Conservation (phyloP, 176 grass and related monocot species). For the Oropetium thomaeum region DNA sequence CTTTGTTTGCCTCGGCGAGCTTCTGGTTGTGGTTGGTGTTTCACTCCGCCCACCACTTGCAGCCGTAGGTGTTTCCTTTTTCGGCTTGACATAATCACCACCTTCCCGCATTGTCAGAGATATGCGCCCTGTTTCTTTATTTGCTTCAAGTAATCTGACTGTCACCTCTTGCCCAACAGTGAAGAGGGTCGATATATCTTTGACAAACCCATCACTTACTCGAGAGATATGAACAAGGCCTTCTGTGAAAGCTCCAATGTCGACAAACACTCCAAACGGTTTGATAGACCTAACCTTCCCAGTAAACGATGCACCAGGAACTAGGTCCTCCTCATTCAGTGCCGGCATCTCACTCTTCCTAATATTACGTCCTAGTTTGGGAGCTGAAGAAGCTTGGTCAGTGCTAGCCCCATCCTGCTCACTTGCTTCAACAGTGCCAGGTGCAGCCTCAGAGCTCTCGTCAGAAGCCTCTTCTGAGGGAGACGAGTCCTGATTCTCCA, state of each 20-base stretch:
- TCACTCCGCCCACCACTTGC: constrained; percentile 36
- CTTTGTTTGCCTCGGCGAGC: constrained; percentile 48
- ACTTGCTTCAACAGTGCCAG: constrained; percentile 32
- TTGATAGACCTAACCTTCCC: constrained; percentile 86
- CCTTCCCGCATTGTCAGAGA: constrained; percentile 76
- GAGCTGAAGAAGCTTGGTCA: constrained; percentile 27
- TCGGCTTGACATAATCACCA: constrained; percentile 53
- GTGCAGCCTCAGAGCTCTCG: constrained; percentile 43
- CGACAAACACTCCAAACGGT: constrained; percentile 89
- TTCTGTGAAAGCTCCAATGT: constrained; percentile 82
- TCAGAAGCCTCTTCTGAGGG: constrained; percentile 49
- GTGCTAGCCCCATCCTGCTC: constrained; percentile 39
- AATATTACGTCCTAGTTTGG: constrained; percentile 45
- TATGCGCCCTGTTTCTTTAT: constrained; percentile 65
- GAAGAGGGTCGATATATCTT: constrained; percentile 82
- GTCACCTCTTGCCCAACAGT: constrained; percentile 87
- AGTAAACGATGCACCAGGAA: constrained; percentile 73
- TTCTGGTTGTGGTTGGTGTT: constrained; percentile 35
- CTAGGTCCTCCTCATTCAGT: constrained; percentile 72
- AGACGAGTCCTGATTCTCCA: constrained; percentile 57
- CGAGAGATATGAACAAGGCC: constrained; percentile 90
- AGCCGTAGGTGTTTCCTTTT: constrained; percentile 43
- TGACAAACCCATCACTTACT: constrained; percentile 72
- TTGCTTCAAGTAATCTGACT: constrained; percentile 76
- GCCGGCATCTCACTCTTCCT: constrained; percentile 71